Conservation (phyloP, 2,329 filamentous ascomycete genomes). For the Aspergillus flavus region DNA sequence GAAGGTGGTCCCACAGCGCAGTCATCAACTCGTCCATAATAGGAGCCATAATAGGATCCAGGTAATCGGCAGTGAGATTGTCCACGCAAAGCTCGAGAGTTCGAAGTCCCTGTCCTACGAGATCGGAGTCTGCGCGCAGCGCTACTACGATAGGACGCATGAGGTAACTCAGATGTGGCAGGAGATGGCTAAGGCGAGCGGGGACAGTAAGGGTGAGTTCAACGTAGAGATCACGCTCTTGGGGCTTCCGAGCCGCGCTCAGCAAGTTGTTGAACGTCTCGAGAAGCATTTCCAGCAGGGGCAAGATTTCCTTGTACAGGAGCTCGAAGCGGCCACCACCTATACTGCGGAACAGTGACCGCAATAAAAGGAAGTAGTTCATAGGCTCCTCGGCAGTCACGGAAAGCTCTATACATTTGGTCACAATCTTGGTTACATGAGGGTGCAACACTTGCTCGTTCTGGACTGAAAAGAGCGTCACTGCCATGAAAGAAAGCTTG, state of each 20-base stretch:
- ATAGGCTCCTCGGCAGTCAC: conserved; percentile 96
- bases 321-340: conserved; percentile 97
- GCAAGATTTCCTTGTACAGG: conserved; percentile 96
- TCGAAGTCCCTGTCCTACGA: conserved; percentile 90
- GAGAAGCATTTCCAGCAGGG: conserved; percentile 92
- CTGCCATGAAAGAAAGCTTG: conserved; percentile 98
- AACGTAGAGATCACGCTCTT: conserved; percentile 93
- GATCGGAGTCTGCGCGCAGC: conserved; percentile 83
- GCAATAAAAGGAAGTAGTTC: conserved; percentile 94
- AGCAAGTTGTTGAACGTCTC: conserved; percentile 96
- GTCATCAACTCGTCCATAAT: conserved; percentile 99
- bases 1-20: conserved; percentile 91
- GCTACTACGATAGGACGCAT: conserved; percentile 98
- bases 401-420: conserved; percentile 93
- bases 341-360: conserved; percentile 93
- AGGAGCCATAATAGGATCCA: conserved; percentile 98
- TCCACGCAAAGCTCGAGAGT: conserved; percentile 97
- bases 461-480: conserved; percentile 89
- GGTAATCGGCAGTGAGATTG: conserved; percentile 94
- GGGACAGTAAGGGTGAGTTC: conserved; percentile 96
- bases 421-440: conserved; percentile 96
- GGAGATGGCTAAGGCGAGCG: conserved; percentile 86
- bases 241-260: conserved; percentile 83
- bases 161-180: conserved; percentile 92
- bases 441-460: conserved; percentile 95